Base-by-base conservation (phyloP, 768 basidiomycete species). In the Filobasidium floriforme region DNA sequence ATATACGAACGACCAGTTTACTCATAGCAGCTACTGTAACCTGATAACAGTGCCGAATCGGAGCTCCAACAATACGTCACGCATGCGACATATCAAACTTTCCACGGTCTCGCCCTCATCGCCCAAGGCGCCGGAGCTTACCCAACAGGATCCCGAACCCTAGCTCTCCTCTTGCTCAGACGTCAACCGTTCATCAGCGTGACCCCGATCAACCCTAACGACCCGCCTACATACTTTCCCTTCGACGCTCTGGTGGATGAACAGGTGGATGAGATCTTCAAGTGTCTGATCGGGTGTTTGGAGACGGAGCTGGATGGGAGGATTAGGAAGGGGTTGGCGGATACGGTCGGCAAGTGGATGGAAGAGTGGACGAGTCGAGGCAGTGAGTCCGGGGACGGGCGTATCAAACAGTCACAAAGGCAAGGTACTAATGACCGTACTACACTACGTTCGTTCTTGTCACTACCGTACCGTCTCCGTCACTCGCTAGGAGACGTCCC, bases 291-390 rank as follows among this genome's bases (percentile, higher is more conserved):
- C 18, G 29, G 12, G 11, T 11, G 52, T n/a, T 40, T 68, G 67
- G 46, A 60, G 28, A 52, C 55, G 44, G 67, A 68, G 60, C 52
- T 68, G 26, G 67, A 68, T 57, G 67, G 59, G 14, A 61, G 52
- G 54, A 59, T 68, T 12, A 52, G 67, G 60, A 61, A 46, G 44
- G 41, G 40, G 14, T 60, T 68, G 59, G 67, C 49, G 37, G 67
- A 44, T 55, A 26, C 26, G 0, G 44, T 68, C 4, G 67, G 60
- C 19, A 40, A 40, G 29, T 68, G 67, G 67, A 63, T 62, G 24
- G 55, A 40, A 22, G 67, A 65, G 41, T 40, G 63, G 24, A 55
- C 18, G 12, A 57, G 44, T 59, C 43, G 61, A 46, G 66, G 66
- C 7, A 49, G 66, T 67, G 55, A 67, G 66, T 62, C 7, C 32